Percentiles rank a stretch among this genome's conserved stretches.
phyloP scores from a whole-genome alignment of 2,329 filamentous ascomycete genomes.

The Aspergillus sp. region DNA sequence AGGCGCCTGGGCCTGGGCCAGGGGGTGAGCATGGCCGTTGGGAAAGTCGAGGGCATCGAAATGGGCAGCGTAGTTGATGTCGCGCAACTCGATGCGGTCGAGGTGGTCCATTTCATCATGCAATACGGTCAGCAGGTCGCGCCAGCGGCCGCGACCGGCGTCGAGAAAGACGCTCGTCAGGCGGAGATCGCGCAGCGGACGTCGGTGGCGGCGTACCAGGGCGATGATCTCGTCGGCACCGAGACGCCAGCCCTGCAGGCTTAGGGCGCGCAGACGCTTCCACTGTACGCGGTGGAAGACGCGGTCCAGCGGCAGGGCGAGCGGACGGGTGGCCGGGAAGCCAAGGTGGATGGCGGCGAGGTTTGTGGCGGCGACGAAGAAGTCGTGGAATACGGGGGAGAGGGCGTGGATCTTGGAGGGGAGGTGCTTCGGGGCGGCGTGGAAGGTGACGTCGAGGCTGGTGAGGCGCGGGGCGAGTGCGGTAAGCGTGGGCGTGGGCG shows the following conservation, averaged over 20 bases:
- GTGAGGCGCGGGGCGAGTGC: conserved; percentile 57
- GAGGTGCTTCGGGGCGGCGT: conserved; percentile 51
- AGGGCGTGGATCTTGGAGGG: conserved; percentile 58
- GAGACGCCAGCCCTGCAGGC: conserved; percentile 64
- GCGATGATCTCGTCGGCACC: conserved; percentile 60
- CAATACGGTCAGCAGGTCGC: conserved; percentile 57
- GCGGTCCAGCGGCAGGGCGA: conserved; percentile 58
- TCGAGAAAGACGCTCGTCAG: conserved; percentile 62
- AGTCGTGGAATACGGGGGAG: conserved; percentile 55
- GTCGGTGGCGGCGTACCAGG: conserved; percentile 55
- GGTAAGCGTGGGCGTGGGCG: conserved; percentile 49
- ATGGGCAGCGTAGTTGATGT: conserved; percentile 62
- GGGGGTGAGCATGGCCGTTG: not conserved
- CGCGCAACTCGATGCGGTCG: conserved; percentile 62
- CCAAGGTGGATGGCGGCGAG: conserved; percentile 65
- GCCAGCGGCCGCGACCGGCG: conserved; percentile 57
- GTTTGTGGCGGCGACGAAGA: conserved; percentile 60
- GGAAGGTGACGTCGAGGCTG: conserved; percentile 64
- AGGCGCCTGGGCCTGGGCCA: not conserved
- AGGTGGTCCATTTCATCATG: conserved; percentile 57
- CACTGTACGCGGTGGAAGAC: conserved; percentile 64
- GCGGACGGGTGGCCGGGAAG: conserved; percentile 57
- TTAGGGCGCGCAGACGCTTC: conserved; percentile 62
- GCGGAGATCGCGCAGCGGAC: conserved; percentile 58
- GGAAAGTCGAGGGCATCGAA: conserved; percentile 26